These are phyloP conservation scores for Malus sieversii DNA, from an alignment of 306 rosid species.

Conservation along the genomic window DNA sequence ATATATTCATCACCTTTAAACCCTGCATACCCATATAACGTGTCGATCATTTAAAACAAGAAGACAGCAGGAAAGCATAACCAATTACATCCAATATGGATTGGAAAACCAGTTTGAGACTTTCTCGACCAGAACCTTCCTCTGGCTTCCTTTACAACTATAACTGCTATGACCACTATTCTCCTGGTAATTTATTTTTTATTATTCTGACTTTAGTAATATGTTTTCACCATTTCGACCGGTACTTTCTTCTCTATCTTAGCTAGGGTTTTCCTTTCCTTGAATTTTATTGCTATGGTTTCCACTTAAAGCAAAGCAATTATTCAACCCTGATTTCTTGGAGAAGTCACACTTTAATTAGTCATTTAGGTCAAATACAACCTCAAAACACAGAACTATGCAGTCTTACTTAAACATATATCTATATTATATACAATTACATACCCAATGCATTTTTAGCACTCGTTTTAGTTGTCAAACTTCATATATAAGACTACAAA, in stretches of 20 bases:
- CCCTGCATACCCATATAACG: neutral
- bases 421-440: neutral
- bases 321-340: slow-evolving; percentile 5
- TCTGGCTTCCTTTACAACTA: slow-evolving; percentile 67
- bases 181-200: slow-evolving; percentile 44
- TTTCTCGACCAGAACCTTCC: slow-evolving; percentile 58
- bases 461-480: neutral
- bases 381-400: neutral
- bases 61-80: slow-evolving; percentile 21
- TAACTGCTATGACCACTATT: slow-evolving; percentile 38
- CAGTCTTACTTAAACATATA: neutral
- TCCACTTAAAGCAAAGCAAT: slow-evolving; percentile 18
- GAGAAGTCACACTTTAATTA: neutral
- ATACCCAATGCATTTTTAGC: neutral
- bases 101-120: slow-evolving; percentile 61
- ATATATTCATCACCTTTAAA: neutral
- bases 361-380: neutral
- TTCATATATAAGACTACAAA: neutral
- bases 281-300: neutral
- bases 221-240: neutral
- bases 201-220: neutral
- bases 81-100: slow-evolving; percentile 43
- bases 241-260: neutral
- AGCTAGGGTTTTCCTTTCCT: neutral
- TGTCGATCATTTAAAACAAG: slow-evolving; percentile 10